phyloP scores from a whole-genome alignment of 352 stramenopile species.

The Globisporangium apiculatum region DNA sequence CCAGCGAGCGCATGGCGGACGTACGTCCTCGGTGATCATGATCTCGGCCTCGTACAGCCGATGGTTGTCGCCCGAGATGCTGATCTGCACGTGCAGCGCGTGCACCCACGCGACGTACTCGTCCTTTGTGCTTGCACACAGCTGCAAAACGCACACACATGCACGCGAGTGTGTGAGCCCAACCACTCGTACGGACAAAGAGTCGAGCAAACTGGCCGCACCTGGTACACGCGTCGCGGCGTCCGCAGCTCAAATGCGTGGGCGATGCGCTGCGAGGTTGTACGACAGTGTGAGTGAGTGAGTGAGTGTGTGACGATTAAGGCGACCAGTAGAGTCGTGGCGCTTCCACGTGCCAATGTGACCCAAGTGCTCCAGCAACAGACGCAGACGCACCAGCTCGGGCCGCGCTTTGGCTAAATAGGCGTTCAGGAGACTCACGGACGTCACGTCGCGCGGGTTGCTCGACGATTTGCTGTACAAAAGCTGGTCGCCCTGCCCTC shows the following conservation, averaged over 20 bases:
- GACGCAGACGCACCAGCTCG: slow-evolving; percentile 49
- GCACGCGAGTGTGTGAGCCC: not conserved
- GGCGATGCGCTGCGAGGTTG: slow-evolving; percentile 35
- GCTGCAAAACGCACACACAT: slow-evolving; percentile 18
- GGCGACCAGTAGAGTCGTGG: no score
- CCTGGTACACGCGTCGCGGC: slow-evolving; percentile 60
- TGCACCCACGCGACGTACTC: slow-evolving; percentile 81
- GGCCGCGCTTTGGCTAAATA: slow-evolving; percentile 67
- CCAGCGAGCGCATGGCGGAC: slow-evolving; percentile 3
- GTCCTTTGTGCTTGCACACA: slow-evolving; percentile 72
- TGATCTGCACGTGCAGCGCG: slow-evolving; percentile 73
- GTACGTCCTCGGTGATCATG: slow-evolving; percentile 80
- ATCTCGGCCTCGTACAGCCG: slow-evolving; percentile 75
- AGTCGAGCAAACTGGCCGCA: slow-evolving; percentile 12
- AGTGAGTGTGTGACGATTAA: no score
- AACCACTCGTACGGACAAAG: no score
- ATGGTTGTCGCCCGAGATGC: slow-evolving; percentile 73
- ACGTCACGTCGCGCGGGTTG: slow-evolving; percentile 77
- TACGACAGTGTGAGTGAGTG: not conserved
- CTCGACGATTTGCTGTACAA: slow-evolving; percentile 81
- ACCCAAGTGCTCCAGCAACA: no score
- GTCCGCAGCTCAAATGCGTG: slow-evolving; percentile 80
- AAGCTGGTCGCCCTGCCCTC: slow-evolving; percentile 56
- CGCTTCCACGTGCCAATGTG: no score
- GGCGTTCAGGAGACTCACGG: slow-evolving; percentile 69